Evolutionary conservation across 2,329 filamentous ascomycete genomes (phyloP), one percentile per base, ranked within the genome.

Genomic region (Fusarium sp.): DNA sequence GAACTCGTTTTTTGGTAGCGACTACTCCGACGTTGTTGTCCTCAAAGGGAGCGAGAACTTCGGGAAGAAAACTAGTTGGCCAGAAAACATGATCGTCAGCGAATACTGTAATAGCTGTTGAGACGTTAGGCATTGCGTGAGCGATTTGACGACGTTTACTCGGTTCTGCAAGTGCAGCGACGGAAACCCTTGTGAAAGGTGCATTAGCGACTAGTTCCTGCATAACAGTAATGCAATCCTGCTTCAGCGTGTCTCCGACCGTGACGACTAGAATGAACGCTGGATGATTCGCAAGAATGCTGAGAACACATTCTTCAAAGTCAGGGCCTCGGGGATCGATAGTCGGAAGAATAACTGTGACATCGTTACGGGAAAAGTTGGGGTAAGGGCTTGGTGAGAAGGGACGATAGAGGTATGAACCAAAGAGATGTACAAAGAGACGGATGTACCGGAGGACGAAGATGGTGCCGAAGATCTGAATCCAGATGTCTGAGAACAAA

Each of bases 61-160:
- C 76, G 0, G 72, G 47, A 2, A 88, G 77, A 64, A 87, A 85
- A 1, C 65, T 64, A 0, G 65, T 32, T 2, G 80, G 79, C 86
- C 85, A 88, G 70, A 85, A 82, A 18, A 87, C 85, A 67, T 87
- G 84, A 73, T 88, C 86, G 64, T 89, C 86, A 16, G 82, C 78
- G 4, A 85, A 75, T 9, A 87, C 77, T 0, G 82, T 82, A 54
- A 89, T 79, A 1, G 71, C 9, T 0, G 85, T 86, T 1, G 67
- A 48, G 37, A 84, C 77, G 0, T 71, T 44, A 0, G 72, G 63
- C 11, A 87, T 72, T 1, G 80, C 85, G 3, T 75, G 71, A 3
- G 78, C 77, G 5, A 88, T 74, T 65, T 89, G 86, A 3, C 67
- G 48, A 1, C 87, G 84, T 76, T 88, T 88, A 75, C 82, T 85